Conservation (phyloP, 768 basidiomycete genomes). For the Tulasnella calospora region DNA sequence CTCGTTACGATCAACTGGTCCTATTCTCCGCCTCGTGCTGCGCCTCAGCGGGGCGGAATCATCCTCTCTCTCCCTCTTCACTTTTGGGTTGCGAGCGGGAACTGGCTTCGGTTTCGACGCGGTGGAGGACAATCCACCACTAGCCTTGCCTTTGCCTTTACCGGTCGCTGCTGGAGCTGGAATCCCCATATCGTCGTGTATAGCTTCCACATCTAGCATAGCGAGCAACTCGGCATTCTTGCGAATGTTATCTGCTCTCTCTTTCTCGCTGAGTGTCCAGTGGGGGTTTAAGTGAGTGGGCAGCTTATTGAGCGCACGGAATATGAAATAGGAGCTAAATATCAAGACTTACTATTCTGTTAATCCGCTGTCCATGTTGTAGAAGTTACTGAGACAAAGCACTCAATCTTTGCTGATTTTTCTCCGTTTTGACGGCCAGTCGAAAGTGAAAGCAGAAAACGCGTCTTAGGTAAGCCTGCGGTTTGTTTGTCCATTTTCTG, state of each 20-base stretch:
- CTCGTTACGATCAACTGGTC: conserved; percentile 55
- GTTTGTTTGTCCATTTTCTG: neutral
- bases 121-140: conserved; percentile 36
- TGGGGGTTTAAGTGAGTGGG: neutral
- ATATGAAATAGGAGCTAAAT: too few species aligned
- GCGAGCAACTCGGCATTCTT: conserved; percentile 71
- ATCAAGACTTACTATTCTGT: too few species aligned
- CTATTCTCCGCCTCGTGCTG: conserved; percentile 54
- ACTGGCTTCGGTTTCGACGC: conserved; percentile 48
- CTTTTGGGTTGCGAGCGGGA: conserved; percentile 48
- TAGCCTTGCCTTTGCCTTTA: conserved; percentile 35
- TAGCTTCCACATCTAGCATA: conserved; percentile 61
- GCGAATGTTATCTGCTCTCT: conserved; percentile 76
- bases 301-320: neutral
- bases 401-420: too few species aligned
- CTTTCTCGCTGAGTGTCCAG: conserved; percentile 48
- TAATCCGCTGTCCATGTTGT: too few species aligned
- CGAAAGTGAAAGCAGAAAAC: neutral
- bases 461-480: neutral
- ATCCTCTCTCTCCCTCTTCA: conserved; percentile 40
- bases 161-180: conserved; percentile 36
- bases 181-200: conserved; percentile 47
- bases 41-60: conserved; percentile 45
- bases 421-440: neutral
- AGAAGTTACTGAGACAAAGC: too few species aligned